Evolutionary conservation across 345 rosid genomes (phyloP).

Genomic region (Eucalyptus pauciflora): DNA sequence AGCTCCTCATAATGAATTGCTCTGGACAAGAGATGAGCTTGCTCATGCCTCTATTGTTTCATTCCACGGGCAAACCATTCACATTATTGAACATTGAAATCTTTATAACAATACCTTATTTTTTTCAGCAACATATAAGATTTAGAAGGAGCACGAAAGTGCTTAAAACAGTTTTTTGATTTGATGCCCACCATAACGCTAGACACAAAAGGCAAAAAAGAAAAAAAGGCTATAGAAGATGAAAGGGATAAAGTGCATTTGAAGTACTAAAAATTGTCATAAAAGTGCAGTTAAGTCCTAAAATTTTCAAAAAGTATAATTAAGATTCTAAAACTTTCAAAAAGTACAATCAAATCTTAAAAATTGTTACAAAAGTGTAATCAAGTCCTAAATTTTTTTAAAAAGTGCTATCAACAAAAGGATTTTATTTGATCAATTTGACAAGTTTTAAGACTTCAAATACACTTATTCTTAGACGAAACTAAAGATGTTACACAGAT

Average conservation of each 20-base stretch:
- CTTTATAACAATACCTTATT: neutral
- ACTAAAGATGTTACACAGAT: neutral
- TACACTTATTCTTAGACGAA: rapidly evolving
- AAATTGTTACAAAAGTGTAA: too few relatives aligned
- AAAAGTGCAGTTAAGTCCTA: rapidly evolving
- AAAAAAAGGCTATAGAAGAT: neutral
- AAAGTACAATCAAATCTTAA: rapidly evolving
- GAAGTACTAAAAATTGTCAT: too few relatives aligned
- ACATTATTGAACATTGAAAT: neutral
- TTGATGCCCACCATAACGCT: neutral
- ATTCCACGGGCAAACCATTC: neutral
- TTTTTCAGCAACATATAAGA: neutral
- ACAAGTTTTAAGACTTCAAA: too few relatives aligned
- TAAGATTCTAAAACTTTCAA: rapidly evolving
- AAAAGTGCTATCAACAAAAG: rapidly evolving
- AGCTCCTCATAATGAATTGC: neutral
- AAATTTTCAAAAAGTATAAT: too few relatives aligned
- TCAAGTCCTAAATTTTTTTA: rapidly evolving
- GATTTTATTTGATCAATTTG: too few relatives aligned
- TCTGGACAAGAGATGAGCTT: neutral
- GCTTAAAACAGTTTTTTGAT: neutral
- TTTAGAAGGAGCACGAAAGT: neutral
- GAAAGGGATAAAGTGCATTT: too few relatives aligned
- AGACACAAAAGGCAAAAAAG: neutral
- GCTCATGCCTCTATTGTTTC: neutral